Percentiles rank a stretch among this genome's conserved stretches.
Evolutionary conservation across 139 green algal species (phyloP).

Genomic region (Chlorella ohadii): DNA sequence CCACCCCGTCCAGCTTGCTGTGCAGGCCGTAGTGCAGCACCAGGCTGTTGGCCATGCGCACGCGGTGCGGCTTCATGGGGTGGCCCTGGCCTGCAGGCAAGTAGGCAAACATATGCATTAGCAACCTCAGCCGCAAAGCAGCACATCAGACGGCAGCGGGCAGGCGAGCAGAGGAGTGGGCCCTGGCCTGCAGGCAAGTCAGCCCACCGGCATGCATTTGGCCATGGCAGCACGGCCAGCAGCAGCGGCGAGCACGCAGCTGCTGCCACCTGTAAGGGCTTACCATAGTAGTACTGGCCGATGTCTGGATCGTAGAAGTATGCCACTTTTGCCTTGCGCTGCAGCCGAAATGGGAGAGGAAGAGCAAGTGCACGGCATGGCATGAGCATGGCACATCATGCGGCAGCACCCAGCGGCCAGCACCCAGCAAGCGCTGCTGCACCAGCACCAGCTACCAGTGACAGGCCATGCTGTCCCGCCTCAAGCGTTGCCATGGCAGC

Average conservation of each 20-base stretch:
- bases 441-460: too few species aligned
- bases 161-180: too few species aligned
- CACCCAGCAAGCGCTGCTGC: too few species aligned
- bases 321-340: slow-evolving; percentile 63
- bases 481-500: background rate
- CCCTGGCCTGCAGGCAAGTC: too few species aligned
- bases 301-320: slow-evolving; percentile 98
- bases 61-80: slow-evolving; percentile 95
- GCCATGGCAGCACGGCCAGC: too few species aligned
- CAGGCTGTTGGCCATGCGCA: slow-evolving; percentile 93
- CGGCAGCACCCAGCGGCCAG: too few species aligned
- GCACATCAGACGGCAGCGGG: too few species aligned
- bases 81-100: slow-evolving; percentile 70
- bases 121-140: background rate
- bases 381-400: background rate
- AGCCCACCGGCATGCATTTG: too few species aligned
- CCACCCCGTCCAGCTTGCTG: slow-evolving; percentile 79
- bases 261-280: background rate
- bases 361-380: background rate
- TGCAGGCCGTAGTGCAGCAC: slow-evolving; percentile 93
- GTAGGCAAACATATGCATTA: too few species aligned
- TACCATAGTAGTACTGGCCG: slow-evolving; percentile 94
- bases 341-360: background rate
- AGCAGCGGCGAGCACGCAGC: too few species aligned
- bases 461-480: too few species aligned